phyloP scores from a whole-genome alignment of 345 rosid species.

The Salix purpurea region DNA sequence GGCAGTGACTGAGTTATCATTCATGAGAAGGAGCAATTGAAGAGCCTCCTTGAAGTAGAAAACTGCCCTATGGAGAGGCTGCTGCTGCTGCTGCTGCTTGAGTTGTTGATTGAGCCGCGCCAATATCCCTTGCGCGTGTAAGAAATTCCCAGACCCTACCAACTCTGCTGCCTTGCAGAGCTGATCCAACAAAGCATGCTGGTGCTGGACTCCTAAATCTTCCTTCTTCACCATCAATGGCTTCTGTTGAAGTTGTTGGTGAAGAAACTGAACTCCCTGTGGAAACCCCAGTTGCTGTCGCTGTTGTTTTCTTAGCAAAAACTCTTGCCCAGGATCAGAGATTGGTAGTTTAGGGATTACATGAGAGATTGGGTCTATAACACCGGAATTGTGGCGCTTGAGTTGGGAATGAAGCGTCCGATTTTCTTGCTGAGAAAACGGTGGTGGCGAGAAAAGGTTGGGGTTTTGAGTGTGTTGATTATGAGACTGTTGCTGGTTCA shows the following conservation, averaged over 20 bases:
- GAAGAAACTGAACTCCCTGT: conserved; percentile 37
- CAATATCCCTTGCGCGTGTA: conserved; percentile 99
- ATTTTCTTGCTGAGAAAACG: conserved; percentile 26
- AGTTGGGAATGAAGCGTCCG: conserved; percentile 36
- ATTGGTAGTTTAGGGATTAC: conserved; percentile 28
- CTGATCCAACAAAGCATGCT: conserved; percentile 41
- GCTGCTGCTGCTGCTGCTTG: not conserved
- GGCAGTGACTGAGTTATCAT: conserved; percentile 30
- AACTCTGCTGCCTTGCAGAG: conserved; percentile 53
- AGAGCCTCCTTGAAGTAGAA: conserved; percentile 63
- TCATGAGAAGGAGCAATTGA: conserved; percentile 38
- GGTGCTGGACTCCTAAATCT: conserved; percentile 17
- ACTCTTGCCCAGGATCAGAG: conserved; percentile 30
- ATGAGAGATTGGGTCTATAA: conserved; percentile 26
- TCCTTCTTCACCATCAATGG: conserved; percentile 30
- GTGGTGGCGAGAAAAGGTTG: conserved; percentile 31
- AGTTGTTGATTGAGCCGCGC: conserved; percentile 99
- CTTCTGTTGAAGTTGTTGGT: conserved; percentile 30
- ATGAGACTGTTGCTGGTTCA: conserved; percentile 37
- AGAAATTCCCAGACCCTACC: conserved; percentile 51
- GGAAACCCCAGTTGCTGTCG: conserved; percentile 27
- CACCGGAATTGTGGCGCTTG: conserved; percentile 40
- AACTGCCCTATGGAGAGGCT: conserved; percentile 51
- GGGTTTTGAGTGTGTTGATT: conserved; percentile 26
- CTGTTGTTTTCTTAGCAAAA: conserved; percentile 29